phyloP scores from a whole-genome alignment of 1,284 basidiomycete genomes.

The Coriolopsis trogii region DNA sequence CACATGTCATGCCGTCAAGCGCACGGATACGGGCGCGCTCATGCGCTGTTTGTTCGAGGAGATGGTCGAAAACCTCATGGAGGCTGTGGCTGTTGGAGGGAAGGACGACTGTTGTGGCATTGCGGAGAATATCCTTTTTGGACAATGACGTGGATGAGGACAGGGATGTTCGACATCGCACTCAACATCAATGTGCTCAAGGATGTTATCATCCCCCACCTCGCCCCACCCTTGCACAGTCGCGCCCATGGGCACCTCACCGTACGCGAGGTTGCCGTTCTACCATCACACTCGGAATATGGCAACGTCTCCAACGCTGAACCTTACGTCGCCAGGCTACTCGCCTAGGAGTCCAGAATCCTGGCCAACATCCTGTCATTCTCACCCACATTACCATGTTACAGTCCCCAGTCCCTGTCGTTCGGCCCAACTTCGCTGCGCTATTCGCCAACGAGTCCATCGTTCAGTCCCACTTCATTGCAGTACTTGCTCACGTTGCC shows the following conservation, averaged over 20 bases:
- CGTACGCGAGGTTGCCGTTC: conserved; percentile 80
- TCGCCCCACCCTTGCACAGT: conserved; percentile 80
- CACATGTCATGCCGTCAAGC: conserved; percentile 99
- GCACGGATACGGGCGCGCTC: conserved; percentile 94
- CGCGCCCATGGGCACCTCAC: conserved; percentile 81
- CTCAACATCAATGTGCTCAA: conserved; percentile 98
- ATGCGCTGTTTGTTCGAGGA: conserved; percentile 99
- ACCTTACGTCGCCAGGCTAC: conserved; percentile 81
- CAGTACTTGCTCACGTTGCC: conserved; percentile 81
- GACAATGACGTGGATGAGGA: conserved; percentile 99
- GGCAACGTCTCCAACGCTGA: conserved; percentile 79
- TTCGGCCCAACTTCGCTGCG: conserved; percentile 86
- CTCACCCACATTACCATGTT: conserved; percentile 83
- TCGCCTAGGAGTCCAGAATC: conserved; percentile 89
- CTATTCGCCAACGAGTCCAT: conserved; percentile 85
- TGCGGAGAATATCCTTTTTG: conserved; percentile 98
- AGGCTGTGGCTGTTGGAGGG: conserved; percentile 97
- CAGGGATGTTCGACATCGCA: conserved; percentile 93
- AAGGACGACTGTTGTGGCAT: conserved; percentile 98
- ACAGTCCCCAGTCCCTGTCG: conserved; percentile 81
- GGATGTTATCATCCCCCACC: conserved; percentile 97
- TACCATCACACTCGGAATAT: conserved; percentile 67
- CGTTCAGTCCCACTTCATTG: conserved; percentile 86
- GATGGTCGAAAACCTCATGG: conserved; percentile 98
- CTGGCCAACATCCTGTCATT: conserved; percentile 84